Evolutionary conservation across 2,329 filamentous ascomycete species (phyloP), one percentile per base, ranked within the genome.

Genomic region (Fusarium torulosum): DNA sequence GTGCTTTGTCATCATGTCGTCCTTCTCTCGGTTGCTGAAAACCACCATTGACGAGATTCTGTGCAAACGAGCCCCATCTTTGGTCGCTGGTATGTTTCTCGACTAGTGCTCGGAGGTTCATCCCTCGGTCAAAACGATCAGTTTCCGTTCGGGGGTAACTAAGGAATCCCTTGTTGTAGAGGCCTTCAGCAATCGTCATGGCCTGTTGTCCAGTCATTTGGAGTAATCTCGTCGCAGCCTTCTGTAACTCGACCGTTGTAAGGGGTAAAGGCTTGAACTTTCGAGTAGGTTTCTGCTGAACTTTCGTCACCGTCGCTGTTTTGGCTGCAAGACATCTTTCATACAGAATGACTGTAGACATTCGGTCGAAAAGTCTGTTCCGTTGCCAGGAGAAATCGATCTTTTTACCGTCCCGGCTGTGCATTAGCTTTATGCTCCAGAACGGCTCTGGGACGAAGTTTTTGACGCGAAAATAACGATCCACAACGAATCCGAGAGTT

Each of bases 81-180:
- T 82, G 81, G 74, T 94, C 92, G 59, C 89, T 88, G 1, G 87
- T 88, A 77, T 99, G 96, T 75, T 96, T 97, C 72, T 92, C 88
- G 19, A 97, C 86, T 10, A 99, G 82, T 21, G 85, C 86, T 65
- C 87, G 88, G 20, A 99, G 84, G 75, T 98, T 90, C 82, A 98
- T 97, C 6, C 87, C 95, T 72, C 88, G 88, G 74, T 97, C 94
- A 75, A 98, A 99, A 31, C 95, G 91, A 77, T 99, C 96, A 0
- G 96, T 99, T 78, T 99, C 96, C 0, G 96, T 99, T 79, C 96
- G 90, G 2, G 96, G 96, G 78, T 99, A 99, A 78, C 94, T 97
- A 79, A 99, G 97, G 80, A 94, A 98, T 0, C 96, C 96, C 77
- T 91, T 94, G 46, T 94, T 94, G 81, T 99, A 99, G 3, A 99